Conservation (phyloP, 2,329 filamentous ascomycete genomes). For the Trichoderma oligosporum region DNA sequence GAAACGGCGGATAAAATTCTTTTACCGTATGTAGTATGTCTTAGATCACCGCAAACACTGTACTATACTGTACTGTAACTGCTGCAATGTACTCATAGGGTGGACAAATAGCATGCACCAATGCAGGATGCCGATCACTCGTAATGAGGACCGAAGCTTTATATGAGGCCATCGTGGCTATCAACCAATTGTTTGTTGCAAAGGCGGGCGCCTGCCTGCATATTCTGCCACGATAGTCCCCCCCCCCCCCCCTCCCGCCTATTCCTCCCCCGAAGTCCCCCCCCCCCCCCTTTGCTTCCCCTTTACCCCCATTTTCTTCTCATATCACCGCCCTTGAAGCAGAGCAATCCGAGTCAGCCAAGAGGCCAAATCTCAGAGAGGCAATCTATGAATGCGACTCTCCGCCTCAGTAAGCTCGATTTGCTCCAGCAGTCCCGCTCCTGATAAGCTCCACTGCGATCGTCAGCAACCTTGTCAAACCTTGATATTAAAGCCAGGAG, state of each 20-base stretch:
- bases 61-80: neutral
- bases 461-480: neutral
- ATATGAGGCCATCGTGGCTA: conserved; percentile 1
- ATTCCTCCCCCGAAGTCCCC: too few species aligned
- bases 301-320: too few species aligned
- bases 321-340: neutral
- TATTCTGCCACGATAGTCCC: neutral
- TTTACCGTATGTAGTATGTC: neutral
- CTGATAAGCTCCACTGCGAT: conserved; percentile 9
- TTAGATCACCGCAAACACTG: neutral
- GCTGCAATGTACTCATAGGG: too few species aligned
- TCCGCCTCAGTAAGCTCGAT: neutral
- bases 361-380: conserved; percentile 1
- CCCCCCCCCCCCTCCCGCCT: too few species aligned
- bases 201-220: neutral
- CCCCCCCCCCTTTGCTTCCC: too few species aligned
- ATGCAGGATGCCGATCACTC: conserved; percentile 4
- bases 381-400: neutral
- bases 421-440: neutral
- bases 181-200: conserved; percentile 10
- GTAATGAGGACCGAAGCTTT: neutral
- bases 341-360: conserved; percentile 5
- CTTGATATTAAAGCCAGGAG: neutral
- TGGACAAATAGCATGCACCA: neutral
- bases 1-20: conserved; percentile 1